Conservation (phyloP, 2,329 filamentous ascomycete genomes). For the Dothideomycetidae sp. region DNA sequence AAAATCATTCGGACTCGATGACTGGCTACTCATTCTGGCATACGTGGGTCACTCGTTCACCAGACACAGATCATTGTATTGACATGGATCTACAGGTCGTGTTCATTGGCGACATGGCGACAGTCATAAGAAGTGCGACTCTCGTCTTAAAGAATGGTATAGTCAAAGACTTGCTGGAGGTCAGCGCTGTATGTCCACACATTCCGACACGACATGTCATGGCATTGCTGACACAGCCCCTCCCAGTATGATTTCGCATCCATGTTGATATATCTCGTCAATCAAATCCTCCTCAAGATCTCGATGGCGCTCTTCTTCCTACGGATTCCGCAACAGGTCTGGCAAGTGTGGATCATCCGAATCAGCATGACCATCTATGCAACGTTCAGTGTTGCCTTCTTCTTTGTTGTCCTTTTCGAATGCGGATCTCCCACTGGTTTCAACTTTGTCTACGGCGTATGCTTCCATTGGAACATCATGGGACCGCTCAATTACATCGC, state of each 20-base stretch:
- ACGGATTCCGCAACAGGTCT: conserved; percentile 26
- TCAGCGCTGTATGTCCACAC: background rate
- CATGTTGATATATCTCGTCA: conserved; percentile 24
- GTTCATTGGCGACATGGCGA: background rate
- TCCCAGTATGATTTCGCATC: background rate
- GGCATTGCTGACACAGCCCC: background rate
- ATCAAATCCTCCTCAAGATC: conserved; percentile 30
- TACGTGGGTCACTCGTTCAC: conserved; percentile 18
- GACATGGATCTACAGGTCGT: background rate
- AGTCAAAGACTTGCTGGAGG: background rate
- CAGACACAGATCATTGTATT: background rate
- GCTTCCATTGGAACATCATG: background rate
- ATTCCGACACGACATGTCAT: background rate
- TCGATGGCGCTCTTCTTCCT: conserved; percentile 33
- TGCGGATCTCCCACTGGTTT: background rate
- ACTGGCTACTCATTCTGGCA: conserved; percentile 27
- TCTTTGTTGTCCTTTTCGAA: conserved; percentile 22
- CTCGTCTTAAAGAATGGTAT: background rate
- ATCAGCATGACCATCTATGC: conserved; percentile 15
- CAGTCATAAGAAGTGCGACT: background rate
- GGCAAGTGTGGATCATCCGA: conserved; percentile 24
- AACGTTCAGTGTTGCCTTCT: conserved; percentile 23
- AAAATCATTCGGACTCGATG: conserved; percentile 30
- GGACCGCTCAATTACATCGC: conserved; percentile 1
- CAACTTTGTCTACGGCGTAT: background rate